Base-by-base conservation (phyloP, 1,284 basidiomycete species). In the Rhodotorula sp. region DNA sequence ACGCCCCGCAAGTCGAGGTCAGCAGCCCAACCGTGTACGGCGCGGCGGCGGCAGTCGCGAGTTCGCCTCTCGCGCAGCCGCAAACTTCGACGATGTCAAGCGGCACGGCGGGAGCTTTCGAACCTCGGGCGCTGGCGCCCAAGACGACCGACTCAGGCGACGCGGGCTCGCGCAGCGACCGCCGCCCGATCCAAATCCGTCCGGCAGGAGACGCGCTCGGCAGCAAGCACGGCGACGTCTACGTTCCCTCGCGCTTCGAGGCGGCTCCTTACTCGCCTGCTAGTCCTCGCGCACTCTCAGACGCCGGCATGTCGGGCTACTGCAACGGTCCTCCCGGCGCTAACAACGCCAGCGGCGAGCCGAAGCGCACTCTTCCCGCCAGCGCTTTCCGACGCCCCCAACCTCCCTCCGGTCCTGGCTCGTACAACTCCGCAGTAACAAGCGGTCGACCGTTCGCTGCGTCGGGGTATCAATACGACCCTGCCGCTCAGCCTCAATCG, bases 211-310 rank as follows among this genome's bases (percentile, higher is more conserved):
- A 66, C 0, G 62, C 64, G 26, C 66, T 74, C 47, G 73, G 73
- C 0, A 63, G 62, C 37, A 74, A 69, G 57, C 53, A 74, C 62
- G 73, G 73, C 50, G 73, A 74, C 58, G 28, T 74, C 13, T 57
- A 50, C 50, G 68, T 70, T 20, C 46, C 65, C 2, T 34, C 53
- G 9, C 47, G 37, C 44, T 9, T 60, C 22, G 54, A 52, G 24
- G 56, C 28, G 22, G 52, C 34, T 7, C 65, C 60, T 20, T 30
- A 53, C 11, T 55, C 59, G n/a, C 55, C 62, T 5, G 24, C 51
- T 28, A 13, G 47, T 28, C 26, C 31, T 15, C 40, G 54, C 31
- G 37, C 55, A 4, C 55, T 20, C 15, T 26, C 26, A 8, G 59
- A 47, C 13, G n/a, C 60, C 2, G 67, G 64, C 13, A 54, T 62